Evolutionary conservation across 2,329 filamentous ascomycete species (phyloP).

Genomic region (Aspergillus sp.): DNA sequence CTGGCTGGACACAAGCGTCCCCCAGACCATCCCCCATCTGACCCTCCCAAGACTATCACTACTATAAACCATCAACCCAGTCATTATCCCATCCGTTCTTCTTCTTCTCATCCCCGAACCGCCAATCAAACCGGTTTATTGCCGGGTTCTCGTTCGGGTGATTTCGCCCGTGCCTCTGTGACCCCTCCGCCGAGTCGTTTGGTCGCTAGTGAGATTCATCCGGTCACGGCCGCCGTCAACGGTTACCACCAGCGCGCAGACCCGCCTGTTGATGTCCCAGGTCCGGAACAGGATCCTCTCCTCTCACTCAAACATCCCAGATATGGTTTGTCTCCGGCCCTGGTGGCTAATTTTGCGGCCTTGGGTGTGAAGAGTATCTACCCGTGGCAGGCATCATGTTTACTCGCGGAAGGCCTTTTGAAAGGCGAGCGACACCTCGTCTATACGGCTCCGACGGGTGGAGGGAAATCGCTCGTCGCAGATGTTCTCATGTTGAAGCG

Average conservation of each 20-base stretch:
- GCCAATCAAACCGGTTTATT: too few relatives aligned
- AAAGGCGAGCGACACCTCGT: constrained; percentile 64
- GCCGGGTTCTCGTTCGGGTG: constrained; percentile 12
- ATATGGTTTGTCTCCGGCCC: constrained; percentile 57
- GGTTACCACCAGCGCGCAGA: constrained; percentile 45
- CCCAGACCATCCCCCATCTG: constrained; percentile 16
- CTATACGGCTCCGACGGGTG: constrained; percentile 75
- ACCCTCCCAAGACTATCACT: constrained; percentile 5
- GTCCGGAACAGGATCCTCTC: constrained; percentile 36
- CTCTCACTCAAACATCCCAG: constrained; percentile 58
- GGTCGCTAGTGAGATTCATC: constrained; percentile 32
- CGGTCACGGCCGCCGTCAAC: constrained; percentile 15
- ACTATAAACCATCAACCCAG: not conserved
- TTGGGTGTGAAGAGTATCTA: constrained; percentile 71
- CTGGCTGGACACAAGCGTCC: constrained; percentile 49
- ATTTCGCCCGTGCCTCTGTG: constrained; percentile 25
- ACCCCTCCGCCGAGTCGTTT: constrained; percentile 29
- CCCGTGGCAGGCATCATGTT: constrained; percentile 72
- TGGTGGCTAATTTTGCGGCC: constrained; percentile 61
- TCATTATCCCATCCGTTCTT: not conserved
- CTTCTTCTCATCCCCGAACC: not conserved
- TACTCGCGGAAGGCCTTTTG: constrained; percentile 63
- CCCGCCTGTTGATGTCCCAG: constrained; percentile 31
- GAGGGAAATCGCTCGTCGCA: constrained; percentile 72
- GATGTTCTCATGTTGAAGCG: constrained; percentile 68